Base-by-base conservation (phyloP, 192 early-diverging fungal species). In the Spizellomyces punctatus region DNA sequence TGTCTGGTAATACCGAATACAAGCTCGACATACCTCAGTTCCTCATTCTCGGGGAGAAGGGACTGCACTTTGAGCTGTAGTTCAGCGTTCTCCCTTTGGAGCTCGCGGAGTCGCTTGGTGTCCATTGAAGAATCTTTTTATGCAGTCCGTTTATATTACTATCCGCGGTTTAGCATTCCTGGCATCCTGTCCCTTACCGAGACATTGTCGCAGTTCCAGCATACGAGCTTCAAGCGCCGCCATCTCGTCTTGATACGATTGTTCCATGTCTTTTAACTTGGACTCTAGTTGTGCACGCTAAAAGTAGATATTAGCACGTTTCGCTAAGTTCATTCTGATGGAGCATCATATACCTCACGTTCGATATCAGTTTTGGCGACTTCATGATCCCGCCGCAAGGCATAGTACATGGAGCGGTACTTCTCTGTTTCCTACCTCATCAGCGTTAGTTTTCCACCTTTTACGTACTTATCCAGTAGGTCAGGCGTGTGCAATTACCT, bases 41-140 rank as follows among this genome's bases (percentile, higher is more conserved):
- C 75, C 9, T 79, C 78, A 27, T 81, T 54, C 56, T 82, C 81
- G 12, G 58, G 47, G 47, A 81, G 63, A 58, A 82, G n/a, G 22
- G 59, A 41, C 45, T 8, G 36, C 42, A 80, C 47, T 56, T 68
- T 67, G n/a, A 72, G 55, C 60, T 82, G 72, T 19, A 80, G 42
- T 19, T 82, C 79, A 19, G 67, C 46, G 41, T 78, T 81, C 52
- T 81, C 78, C 21, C 81, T 43, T 47, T 80, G 81, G 5, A 65
- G 42, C 5, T 46, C 61, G 49, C 78, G 66, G 10, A 75, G 21
- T 16, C 71, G 57, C 60, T 71, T 67, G 6, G 66, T 50, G 27
- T 82, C 74, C 17, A 14, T 41, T 41, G 63, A 16, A 42, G 63
- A 14, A n/a, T 65, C 63, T 65, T 21, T 9, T 27, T 41, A 12